These are phyloP conservation scores for Calonectria crousiana DNA, from an alignment of 2,329 filamentous ascomycete species.

Conservation along the genomic window DNA sequence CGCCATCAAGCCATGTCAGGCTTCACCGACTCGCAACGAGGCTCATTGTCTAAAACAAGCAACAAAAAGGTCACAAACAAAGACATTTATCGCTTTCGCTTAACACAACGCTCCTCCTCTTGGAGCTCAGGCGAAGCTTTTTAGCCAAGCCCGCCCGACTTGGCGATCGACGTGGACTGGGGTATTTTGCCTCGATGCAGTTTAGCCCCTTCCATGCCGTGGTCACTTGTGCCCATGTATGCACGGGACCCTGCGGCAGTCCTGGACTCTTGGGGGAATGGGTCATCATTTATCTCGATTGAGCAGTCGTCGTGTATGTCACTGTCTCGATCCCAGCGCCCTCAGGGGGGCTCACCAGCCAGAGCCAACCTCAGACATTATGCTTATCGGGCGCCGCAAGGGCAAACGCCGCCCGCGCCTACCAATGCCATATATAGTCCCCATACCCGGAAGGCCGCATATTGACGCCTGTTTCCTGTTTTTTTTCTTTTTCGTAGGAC, in stretches of 20 bases:
- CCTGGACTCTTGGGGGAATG: background rate
- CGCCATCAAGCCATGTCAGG: background rate
- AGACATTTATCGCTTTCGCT: background rate
- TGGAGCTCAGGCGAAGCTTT: background rate
- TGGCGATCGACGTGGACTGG: conserved; percentile 13
- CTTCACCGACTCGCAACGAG: background rate
- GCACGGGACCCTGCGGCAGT: background rate
- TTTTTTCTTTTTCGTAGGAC: background rate
- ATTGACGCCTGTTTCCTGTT: background rate
- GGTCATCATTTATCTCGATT: conserved; percentile 4
- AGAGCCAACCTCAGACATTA: conserved; percentile 7
- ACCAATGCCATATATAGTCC: conserved; percentile 1
- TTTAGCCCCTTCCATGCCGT: background rate
- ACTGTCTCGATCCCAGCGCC: background rate
- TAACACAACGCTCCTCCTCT: background rate
- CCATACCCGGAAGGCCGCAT: background rate
- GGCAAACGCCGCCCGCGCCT: background rate
- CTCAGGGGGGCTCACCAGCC: background rate
- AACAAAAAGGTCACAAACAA: too few species aligned
- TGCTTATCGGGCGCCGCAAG: conserved; percentile 17
- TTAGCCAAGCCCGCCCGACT: conserved; percentile 10
- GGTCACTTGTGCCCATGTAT: background rate
- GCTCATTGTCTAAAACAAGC: background rate
- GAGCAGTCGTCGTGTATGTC: background rate
- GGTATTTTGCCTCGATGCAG: conserved; percentile 22